Evolutionary conservation across 73 alveolate genomes (phyloP).

Genomic region (Paramecium pentaurelia): DNA sequence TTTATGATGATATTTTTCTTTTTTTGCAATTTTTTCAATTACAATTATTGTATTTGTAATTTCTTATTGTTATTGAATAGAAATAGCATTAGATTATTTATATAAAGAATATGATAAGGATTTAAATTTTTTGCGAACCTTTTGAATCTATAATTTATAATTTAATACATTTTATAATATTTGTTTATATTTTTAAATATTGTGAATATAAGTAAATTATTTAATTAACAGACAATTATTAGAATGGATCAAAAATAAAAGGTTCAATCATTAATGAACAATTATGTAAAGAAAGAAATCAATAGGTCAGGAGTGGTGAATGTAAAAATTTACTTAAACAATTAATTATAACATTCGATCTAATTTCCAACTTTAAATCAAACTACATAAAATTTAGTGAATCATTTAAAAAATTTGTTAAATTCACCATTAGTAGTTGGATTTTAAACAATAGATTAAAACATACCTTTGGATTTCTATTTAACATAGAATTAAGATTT

Average conservation of each 20-base stretch:
- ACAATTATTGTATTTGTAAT: background rate
- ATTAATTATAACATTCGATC: background rate
- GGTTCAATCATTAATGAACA: background rate
- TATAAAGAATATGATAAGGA: background rate
- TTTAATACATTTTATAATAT: background rate
- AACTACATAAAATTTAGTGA: background rate
- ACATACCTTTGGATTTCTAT: constrained; percentile 40
- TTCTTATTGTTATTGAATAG: background rate
- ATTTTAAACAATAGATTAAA: background rate
- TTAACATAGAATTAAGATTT: constrained; percentile 1
- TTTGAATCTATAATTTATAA: background rate
- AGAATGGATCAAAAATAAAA: background rate
- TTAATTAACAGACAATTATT: constrained; percentile 14
- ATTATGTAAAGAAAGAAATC: background rate
- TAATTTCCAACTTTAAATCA: constrained; percentile 12
- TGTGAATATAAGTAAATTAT: background rate
- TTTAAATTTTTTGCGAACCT: background rate
- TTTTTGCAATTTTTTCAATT: background rate
- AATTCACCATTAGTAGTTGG: constrained; percentile 1
- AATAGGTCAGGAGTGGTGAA: background rate
- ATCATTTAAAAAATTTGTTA: background rate
- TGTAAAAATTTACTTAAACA: constrained; percentile 29
- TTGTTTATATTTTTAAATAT: background rate
- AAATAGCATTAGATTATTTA: background rate
- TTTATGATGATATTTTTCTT: background rate